These are phyloP conservation scores for Alnus glutinosa DNA, from an alignment of 306 rosid genomes.

Conservation along the genomic window DNA sequence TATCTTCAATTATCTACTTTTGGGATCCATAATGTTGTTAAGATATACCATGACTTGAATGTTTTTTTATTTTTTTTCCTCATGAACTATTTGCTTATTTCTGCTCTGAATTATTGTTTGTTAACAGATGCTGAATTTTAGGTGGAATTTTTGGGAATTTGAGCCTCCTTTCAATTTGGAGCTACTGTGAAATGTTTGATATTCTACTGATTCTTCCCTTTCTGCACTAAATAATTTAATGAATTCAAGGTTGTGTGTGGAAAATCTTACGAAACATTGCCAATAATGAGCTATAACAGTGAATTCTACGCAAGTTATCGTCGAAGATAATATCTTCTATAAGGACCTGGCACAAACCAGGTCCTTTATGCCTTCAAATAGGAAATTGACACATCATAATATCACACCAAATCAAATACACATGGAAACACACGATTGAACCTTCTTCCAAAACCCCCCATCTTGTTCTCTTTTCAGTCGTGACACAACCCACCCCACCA, in stretches of 20 bases:
- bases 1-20: conserved; percentile 12
- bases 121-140: not conserved
- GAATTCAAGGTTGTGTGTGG: not conserved
- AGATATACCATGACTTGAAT: not conserved
- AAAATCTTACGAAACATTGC: not conserved
- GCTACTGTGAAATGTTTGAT: not conserved
- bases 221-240: not conserved
- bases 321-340: too few relatives aligned
- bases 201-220: not conserved
- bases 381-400: too few relatives aligned
- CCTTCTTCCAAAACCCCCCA: too few relatives aligned
- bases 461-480: too few relatives aligned
- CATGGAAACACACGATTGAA: too few relatives aligned
- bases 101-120: not conserved
- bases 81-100: not conserved
- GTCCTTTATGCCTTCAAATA: too few relatives aligned
- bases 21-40: conserved; percentile 1
- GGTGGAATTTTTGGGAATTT: not conserved
- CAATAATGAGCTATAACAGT: too few relatives aligned
- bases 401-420: too few relatives aligned
- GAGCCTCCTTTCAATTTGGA: conserved; percentile 2
- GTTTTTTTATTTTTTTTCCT: not conserved
- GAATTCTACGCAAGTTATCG: too few relatives aligned
- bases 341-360: too few relatives aligned
- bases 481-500: too few relatives aligned